Percentiles rank a stretch among this genome's conserved stretches.
These are phyloP conservation scores for Leishmania lainsoni DNA, from an alignment of 208 protist species.

Conservation along the genomic window DNA sequence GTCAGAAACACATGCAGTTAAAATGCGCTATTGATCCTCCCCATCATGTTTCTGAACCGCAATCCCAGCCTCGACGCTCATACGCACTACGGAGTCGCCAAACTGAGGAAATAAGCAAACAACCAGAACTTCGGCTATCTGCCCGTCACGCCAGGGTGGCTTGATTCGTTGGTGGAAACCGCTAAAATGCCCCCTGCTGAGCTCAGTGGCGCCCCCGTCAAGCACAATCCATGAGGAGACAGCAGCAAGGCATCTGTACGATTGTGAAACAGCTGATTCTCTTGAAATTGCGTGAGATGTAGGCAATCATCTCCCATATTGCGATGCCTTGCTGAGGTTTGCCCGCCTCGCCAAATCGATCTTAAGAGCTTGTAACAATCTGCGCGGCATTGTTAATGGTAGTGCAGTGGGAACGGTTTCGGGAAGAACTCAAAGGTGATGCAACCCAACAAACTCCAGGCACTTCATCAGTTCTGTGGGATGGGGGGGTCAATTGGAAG, in stretches of 20 bases:
- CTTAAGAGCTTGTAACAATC: not conserved
- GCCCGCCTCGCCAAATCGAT: not conserved
- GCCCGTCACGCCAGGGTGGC: not conserved
- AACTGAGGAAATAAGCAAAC: not conserved
- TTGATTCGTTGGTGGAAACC: not conserved
- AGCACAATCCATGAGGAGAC: not conserved
- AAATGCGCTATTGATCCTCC: not conserved
- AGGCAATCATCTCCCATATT: not conserved
- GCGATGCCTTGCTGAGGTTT: not conserved
- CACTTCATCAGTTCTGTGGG: not conserved
- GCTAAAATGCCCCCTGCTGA: not conserved
- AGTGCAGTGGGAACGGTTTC: not conserved
- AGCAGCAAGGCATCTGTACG: not conserved
- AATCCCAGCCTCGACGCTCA: not conserved
- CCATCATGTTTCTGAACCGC: not conserved
- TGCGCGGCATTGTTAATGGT: not conserved
- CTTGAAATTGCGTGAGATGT: not conserved
- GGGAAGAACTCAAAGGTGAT: not conserved
- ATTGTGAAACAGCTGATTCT: not conserved
- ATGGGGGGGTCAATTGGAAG: too few species aligned
- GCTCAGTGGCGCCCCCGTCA: not conserved
- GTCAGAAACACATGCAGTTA: not conserved
- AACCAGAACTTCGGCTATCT: not conserved
- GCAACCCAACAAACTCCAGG: not conserved
- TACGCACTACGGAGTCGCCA: not conserved